A percentile compares a stretch with the other conserved stretches of the same genome.
These are phyloP conservation scores for Lentinus polychrous DNA, from an alignment of 1,284 basidiomycete species.

Conservation along the genomic window DNA sequence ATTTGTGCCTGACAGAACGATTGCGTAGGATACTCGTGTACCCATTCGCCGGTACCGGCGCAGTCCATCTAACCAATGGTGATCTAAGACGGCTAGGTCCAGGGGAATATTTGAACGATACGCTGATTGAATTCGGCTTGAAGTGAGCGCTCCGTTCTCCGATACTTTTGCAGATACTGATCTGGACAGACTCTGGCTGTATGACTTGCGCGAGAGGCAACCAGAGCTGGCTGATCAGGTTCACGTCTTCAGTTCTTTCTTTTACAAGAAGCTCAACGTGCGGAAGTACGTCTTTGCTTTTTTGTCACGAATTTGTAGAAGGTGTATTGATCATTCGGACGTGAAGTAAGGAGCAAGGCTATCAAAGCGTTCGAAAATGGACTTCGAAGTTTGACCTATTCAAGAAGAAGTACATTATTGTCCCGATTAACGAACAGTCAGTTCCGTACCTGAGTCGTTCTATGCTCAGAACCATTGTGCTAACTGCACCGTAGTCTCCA, in stretches of 20 bases:
- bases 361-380: conserved; percentile 89
- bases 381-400: conserved; percentile 86
- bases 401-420: conserved; percentile 84
- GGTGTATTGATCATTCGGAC: neutral
- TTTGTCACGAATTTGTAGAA: conserved; percentile 1
- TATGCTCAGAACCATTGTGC: neutral
- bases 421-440: conserved; percentile 96
- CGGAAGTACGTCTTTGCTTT: conserved; percentile 46
- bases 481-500: conserved; percentile 56
- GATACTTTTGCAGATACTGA: neutral
- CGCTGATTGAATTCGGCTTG: conserved; percentile 90
- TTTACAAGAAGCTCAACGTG: conserved; percentile 89
- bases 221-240: conserved; percentile 67
- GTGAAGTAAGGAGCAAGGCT: conserved; percentile 57
- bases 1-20: neutral
- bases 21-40: conserved; percentile 63
- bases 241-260: conserved; percentile 95
- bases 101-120: conserved; percentile 91
- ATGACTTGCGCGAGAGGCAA: conserved; percentile 43
- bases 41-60: conserved; percentile 62
- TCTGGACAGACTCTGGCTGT: conserved; percentile 56
- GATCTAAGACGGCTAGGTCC: conserved; percentile 70
- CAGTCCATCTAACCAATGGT: conserved; percentile 72
- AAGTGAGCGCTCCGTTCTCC: conserved; percentile 47
- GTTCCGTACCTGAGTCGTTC: conserved; percentile 20